Conservation (phyloP, 2,329 filamentous ascomycete species). For the Xylariaceae sp. region DNA sequence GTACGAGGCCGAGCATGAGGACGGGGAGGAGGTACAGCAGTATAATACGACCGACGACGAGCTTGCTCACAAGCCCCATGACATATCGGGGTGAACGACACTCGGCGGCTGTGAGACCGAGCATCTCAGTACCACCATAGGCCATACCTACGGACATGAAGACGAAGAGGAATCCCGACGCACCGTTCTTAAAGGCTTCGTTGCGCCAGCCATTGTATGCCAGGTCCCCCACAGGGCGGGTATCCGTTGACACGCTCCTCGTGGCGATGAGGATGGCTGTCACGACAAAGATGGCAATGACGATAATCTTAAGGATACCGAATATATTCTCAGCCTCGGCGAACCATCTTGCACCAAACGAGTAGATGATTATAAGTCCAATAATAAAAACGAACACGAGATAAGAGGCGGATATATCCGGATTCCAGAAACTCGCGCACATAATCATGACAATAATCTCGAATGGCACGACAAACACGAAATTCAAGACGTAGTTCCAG, state of each 20-base stretch:
- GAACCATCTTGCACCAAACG: slow-evolving; percentile 55
- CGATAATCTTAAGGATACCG: slow-evolving; percentile 58
- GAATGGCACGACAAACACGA: slow-evolving; percentile 47
- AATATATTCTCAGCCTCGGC: slow-evolving; percentile 60
- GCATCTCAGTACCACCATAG: slow-evolving; percentile 54
- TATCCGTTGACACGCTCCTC: slow-evolving; percentile 55
- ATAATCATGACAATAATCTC: slow-evolving; percentile 47
- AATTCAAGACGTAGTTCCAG: slow-evolving; percentile 49
- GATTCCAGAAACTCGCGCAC: slow-evolving; percentile 42
- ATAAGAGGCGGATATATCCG: slow-evolving; percentile 31
- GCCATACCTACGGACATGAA: slow-evolving; percentile 54
- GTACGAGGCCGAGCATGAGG: slow-evolving; percentile 44
- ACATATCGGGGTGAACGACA: slow-evolving; percentile 47
- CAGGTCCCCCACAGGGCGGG: slow-evolving; percentile 50
- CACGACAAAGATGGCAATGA: slow-evolving; percentile 63
- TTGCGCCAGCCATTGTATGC: slow-evolving; percentile 59
- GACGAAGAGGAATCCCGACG: slow-evolving; percentile 50
- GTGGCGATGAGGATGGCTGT: slow-evolving; percentile 59
- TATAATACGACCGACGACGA: slow-evolving; percentile 49
- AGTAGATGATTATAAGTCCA: slow-evolving; percentile 49
- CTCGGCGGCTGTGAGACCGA: slow-evolving; percentile 53
- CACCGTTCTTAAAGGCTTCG: slow-evolving; percentile 52
- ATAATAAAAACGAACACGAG: slow-evolving; percentile 50
- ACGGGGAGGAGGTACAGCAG: slow-evolving; percentile 49
- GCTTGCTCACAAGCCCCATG: slow-evolving; percentile 48